These are phyloP conservation scores for Brassica balearica DNA, from an alignment of 441 rosid species.

Conservation along the genomic window DNA sequence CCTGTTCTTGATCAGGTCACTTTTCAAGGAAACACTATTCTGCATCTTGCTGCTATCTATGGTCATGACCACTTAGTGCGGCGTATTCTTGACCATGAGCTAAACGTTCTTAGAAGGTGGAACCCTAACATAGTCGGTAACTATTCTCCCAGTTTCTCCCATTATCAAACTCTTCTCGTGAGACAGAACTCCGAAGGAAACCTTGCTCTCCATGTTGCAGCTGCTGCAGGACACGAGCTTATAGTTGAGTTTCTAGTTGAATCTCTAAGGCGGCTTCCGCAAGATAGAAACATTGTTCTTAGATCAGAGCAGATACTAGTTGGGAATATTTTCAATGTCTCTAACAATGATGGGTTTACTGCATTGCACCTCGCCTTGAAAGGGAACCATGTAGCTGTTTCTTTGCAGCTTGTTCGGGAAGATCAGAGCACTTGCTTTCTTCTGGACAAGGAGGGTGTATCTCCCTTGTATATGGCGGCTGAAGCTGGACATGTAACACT, in stretches of 20 bases:
- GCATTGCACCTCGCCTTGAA: slow-evolving; percentile 25
- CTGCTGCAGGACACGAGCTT: slow-evolving; percentile 21
- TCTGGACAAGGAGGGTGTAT: too few relatives aligned
- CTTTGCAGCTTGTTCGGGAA: too few relatives aligned
- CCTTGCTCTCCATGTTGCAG: slow-evolving; percentile 31
- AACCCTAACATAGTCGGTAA: slow-evolving; percentile 24
- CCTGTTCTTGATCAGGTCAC: slow-evolving; percentile 37
- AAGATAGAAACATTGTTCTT: slow-evolving; percentile 22
- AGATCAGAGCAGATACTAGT: neutral
- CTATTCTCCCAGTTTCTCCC: slow-evolving; percentile 17
- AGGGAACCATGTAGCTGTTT: too few relatives aligned
- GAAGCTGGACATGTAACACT: too few relatives aligned
- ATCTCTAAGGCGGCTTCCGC: neutral
- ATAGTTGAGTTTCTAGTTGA: slow-evolving; percentile 14
- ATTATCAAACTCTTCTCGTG: slow-evolving; percentile 29
- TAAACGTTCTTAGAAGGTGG: slow-evolving; percentile 32
- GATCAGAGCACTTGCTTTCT: too few relatives aligned
- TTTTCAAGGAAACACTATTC: slow-evolving; percentile 29
- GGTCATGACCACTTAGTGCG: slow-evolving; percentile 19
- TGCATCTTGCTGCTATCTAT: slow-evolving; percentile 32
- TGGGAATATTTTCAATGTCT: slow-evolving; percentile 18
- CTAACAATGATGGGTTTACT: slow-evolving; percentile 21
- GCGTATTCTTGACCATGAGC: slow-evolving; percentile 36
- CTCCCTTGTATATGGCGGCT: too few relatives aligned
- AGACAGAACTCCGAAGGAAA: slow-evolving; percentile 25